These are phyloP conservation scores for Calycina marina DNA, from an alignment of 2,329 filamentous ascomycete species.

Conservation along the genomic window DNA sequence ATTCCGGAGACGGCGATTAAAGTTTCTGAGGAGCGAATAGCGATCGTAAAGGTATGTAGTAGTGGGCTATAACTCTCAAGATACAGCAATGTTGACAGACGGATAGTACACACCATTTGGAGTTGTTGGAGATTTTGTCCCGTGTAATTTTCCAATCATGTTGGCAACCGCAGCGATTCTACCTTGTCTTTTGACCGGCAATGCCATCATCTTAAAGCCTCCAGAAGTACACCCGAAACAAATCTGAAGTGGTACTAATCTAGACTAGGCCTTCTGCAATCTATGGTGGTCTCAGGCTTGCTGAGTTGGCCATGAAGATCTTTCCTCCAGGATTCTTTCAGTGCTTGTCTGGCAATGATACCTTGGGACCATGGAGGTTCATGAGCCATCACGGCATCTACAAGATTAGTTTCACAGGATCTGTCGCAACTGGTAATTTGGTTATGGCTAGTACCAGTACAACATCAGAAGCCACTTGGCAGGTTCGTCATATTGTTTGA, in stretches of 20 bases:
- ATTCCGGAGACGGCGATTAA: conserved; percentile 3
- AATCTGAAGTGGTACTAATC: background rate
- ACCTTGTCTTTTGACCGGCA: conserved; percentile 33
- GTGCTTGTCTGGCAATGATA: conserved; percentile 36
- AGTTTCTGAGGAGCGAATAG: background rate
- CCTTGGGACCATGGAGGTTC: conserved; percentile 35
- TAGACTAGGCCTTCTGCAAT: conserved; percentile 40
- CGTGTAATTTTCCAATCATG: conserved; percentile 39
- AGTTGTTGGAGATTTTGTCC: conserved; percentile 37
- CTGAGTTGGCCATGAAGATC: conserved; percentile 31
- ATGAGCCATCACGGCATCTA: conserved; percentile 35
- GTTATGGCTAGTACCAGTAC: conserved; percentile 34
- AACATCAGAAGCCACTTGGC: too few species aligned
- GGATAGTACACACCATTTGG: too few species aligned
- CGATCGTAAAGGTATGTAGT: conserved; percentile 24
- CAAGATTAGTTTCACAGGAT: conserved; percentile 44
- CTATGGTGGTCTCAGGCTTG: conserved; percentile 34
- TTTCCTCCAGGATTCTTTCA: conserved; percentile 41
- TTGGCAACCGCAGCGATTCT: conserved; percentile 31
- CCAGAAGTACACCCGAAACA: conserved; percentile 14
- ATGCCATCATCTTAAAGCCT: conserved; percentile 39
- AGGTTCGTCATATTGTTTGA: too few species aligned
- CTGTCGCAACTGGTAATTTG: conserved; percentile 31
- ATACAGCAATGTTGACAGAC: too few species aligned
- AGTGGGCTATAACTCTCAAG: conserved; percentile 15